A percentile compares a stretch with the other conserved stretches of the same genome.
phyloP scores from a whole-genome alignment of 1,139 yeast genomes.

The Scheffersomyces insectosa region DNA sequence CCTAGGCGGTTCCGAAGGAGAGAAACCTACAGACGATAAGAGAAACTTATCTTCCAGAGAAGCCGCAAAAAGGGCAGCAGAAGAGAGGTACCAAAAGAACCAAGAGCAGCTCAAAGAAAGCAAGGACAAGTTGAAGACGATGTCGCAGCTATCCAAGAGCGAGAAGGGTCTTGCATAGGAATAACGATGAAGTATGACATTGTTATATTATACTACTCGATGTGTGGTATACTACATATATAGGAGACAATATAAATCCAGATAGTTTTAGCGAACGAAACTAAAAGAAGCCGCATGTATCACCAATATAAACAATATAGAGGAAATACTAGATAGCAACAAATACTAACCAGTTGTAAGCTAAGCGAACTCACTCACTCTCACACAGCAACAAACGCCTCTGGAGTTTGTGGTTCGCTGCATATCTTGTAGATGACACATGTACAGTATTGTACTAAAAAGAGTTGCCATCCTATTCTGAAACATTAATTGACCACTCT shows the following conservation, averaged over 20 bases:
- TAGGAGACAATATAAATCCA: too few relatives aligned
- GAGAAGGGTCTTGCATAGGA: conserved; percentile 29
- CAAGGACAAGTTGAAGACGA: conserved; percentile 27
- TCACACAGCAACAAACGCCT: too few relatives aligned
- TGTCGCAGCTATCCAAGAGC: conserved; percentile 29
- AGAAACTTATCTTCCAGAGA: conserved; percentile 14
- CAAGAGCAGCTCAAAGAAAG: conserved; percentile 27
- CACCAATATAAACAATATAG: too few relatives aligned
- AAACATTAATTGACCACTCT: conserved; percentile 1
- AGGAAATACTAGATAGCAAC: too few relatives aligned
- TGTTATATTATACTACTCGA: too few relatives aligned
- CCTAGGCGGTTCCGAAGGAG: conserved; percentile 1
- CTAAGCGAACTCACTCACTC: too few relatives aligned
- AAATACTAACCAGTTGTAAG: too few relatives aligned
- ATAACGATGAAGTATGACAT: neutral
- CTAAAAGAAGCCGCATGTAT: too few relatives aligned
- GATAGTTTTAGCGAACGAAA: too few relatives aligned
- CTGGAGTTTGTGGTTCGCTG: too few relatives aligned
- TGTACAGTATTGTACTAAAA: neutral
- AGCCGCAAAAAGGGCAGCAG: conserved; percentile 43
- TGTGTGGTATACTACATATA: too few relatives aligned
- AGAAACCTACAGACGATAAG: neutral
- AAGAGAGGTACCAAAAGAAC: conserved; percentile 28
- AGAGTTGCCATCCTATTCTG: conserved; percentile 1
- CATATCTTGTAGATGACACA: neutral